Base-by-base conservation (phyloP, 805 yeast species). In the Geotrichum ghanense region DNA sequence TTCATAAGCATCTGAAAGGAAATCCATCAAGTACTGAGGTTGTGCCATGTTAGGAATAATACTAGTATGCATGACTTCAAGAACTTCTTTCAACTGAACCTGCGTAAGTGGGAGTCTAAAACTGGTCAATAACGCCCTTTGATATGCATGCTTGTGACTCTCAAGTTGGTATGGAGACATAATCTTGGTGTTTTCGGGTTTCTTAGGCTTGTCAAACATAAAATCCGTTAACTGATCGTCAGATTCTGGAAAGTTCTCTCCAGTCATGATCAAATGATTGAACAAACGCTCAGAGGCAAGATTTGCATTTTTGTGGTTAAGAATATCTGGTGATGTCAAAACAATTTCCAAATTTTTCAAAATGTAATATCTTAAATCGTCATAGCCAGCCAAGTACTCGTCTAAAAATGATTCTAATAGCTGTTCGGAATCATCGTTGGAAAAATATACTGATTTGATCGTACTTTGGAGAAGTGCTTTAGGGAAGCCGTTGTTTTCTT, bases 11-110 rank as follows among this genome's bases (percentile, higher is more conserved):
- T 85, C 95, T 0, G 96, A 87, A 50, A 90, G 69, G 61, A 90
- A 92, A 67, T 90, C 98, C 96, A 92, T 89, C 42, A 92, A 67
- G 50, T 75, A 72, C 40, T 85, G 83, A 4, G 97, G 95, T 53
- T 79, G 80, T 41, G 75, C 72, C 72, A 87, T 75, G 58, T 73
- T 75, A 34, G 97, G 96, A 31, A 90, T 81, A 39, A 92, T 73
- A 51, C 94, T 69, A 60, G 86, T 87, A 63, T 92, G 97, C 54
- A 92, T 61, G 1, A 88, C 72, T 3, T 77, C 65, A 48, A 90
- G 67, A 3, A 81, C 70, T 1, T 81, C 68, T 61, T 85, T 86
- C 62, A 83, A 81, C 60, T 86, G 95, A 2, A 60, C 63, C 2
- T 59, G 49, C 1, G 72, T 61, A 10, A 76, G 60, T 2, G 76